phyloP scores from a whole-genome alignment of 2,329 filamentous ascomycete genomes.

The Ceratocystis cubensis region DNA sequence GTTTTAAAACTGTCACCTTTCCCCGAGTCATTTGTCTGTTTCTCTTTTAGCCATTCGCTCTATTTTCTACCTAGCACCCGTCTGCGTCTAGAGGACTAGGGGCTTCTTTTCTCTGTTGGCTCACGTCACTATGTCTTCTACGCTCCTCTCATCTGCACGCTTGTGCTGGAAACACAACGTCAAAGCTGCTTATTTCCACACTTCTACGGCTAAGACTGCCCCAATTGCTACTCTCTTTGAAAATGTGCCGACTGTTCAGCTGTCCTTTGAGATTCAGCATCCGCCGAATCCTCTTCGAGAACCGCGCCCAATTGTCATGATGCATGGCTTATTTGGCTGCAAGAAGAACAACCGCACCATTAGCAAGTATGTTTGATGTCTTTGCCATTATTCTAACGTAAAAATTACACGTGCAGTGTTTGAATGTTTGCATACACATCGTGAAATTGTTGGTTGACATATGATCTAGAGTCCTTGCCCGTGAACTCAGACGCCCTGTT shows the following conservation, averaged over 20 bases:
- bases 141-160: constrained; percentile 2
- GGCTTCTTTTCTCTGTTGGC: neutral
- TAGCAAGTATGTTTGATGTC: constrained; percentile 59
- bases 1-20: neutral
- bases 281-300: constrained; percentile 35
- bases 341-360: constrained; percentile 92
- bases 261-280: constrained; percentile 56
- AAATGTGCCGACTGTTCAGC: constrained; percentile 25
- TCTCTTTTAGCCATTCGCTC: neutral
- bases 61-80: neutral
- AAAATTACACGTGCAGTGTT: no score
- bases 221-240: constrained; percentile 10
- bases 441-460: neutral
- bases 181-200: constrained; percentile 15
- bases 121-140: constrained; percentile 8
- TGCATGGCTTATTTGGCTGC: constrained; percentile 88
- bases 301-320: constrained; percentile 60
- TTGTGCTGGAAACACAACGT: neutral
- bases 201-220: neutral
- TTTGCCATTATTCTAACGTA: neutral
- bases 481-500: constrained; percentile 65
- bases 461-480: constrained; percentile 54
- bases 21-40: neutral
- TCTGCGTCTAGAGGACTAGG: neutral
- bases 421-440: no score